Evolutionary conservation across 169 alveolate species (phyloP).

Genomic region (Cryptosporidium bovis): DNA sequence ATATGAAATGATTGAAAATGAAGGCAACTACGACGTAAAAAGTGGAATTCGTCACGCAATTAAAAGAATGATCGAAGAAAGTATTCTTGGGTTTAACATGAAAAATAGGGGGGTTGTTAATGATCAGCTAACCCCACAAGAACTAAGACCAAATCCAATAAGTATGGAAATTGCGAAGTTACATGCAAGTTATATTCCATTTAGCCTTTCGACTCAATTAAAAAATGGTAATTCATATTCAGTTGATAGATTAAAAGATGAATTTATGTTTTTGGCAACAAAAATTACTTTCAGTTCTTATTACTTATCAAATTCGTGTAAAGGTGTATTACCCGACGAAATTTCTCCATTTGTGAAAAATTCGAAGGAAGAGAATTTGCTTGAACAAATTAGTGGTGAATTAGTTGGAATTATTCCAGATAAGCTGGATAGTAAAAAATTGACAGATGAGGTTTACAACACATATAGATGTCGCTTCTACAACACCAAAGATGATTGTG

Average conservation of each 20-base stretch:
- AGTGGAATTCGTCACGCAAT: constrained; percentile 63
- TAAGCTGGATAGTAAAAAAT: constrained; percentile 43
- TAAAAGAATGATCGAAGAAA: constrained; percentile 60
- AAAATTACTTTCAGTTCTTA: constrained; percentile 69
- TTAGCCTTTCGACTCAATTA: constrained; percentile 56
- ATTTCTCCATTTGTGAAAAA: constrained; percentile 64
- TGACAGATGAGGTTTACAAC: constrained; percentile 53
- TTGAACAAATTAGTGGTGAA: constrained; percentile 69
- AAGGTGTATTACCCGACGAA: constrained; percentile 65
- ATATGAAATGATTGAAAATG: constrained; percentile 74
- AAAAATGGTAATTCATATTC: constrained; percentile 37
- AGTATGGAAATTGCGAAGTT: constrained; percentile 25
- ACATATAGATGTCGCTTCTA: constrained; percentile 68
- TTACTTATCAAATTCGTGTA: constrained; percentile 38
- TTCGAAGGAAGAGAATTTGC: constrained; percentile 53
- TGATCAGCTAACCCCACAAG: constrained; percentile 54
- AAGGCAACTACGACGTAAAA: constrained; percentile 70
- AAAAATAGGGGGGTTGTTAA: constrained; percentile 39
- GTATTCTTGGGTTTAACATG: constrained; percentile 66
- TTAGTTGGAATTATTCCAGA: constrained; percentile 63
- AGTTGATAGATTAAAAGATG: constrained; percentile 53
- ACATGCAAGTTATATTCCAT: constrained; percentile 73
- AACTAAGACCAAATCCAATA: constrained; percentile 54
- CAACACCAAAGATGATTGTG: constrained; percentile 45
- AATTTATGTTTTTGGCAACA: constrained; percentile 26